Evolutionary conservation across 345 rosid genomes (phyloP), one percentile per base, ranked within the genome.

Genomic region (Eutrema japonicum): DNA sequence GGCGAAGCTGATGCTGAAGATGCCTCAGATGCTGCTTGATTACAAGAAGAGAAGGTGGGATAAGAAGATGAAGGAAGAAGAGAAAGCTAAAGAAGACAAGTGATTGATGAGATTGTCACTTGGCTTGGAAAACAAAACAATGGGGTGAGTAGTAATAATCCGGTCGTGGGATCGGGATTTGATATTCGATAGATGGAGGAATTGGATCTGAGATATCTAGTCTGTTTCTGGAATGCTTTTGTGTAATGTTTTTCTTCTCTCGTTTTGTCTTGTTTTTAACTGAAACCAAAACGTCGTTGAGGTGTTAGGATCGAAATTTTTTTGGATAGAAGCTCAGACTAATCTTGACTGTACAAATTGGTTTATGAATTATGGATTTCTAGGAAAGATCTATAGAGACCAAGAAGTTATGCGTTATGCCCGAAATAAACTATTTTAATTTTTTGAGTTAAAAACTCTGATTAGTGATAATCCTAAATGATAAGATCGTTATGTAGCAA

Each of bases 41-140:
- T 89, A 94, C 84, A 94, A 88, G 93, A 94, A 89, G 88, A 87
- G 95, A 61, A 85, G 87, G 74, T 94, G 98, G 98, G 95, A 88
- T 79, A 89, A 86, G 89, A 94, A 94, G 81, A 85, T 91, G 90
- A 91, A 86, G 82, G 96, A 86, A 81, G 98, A 93, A 75, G 96
- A 91, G 61, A 91, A 93, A 58, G 75, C 66, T 54, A 81, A 81
- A 74, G 84, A 80, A 52, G 80, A 65, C 7, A 74, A 68, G 71
- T 76, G 65, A 76, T 33, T 33, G 30, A 3, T 62, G 0, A 65
- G 33, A 26, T 54, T 35, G 63, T 62, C 9, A 42, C 60, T 71
- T 62, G 62, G 5, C 51, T 16, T 56, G 14, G 14, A 4, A 41
- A 30, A 58, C 33, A 33, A 35, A 33, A 4, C 5, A 32, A 18